Evolutionary conservation across 176 grass and related monocot genomes (phyloP).

Genomic region (Aegilops speltoides): DNA sequence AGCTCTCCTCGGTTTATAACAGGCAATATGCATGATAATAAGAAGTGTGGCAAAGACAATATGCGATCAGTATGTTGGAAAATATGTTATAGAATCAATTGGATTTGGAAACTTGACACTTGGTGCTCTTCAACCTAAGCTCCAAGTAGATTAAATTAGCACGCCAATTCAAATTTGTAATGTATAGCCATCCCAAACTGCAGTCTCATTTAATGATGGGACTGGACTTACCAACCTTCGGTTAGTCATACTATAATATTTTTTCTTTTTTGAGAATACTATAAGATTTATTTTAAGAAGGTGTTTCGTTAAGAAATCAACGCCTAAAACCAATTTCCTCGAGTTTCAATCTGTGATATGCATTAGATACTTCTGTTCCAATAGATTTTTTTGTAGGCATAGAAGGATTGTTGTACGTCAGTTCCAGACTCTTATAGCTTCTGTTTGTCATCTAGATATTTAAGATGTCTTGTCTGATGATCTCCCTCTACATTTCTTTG

Average conservation of each 20-base stretch:
- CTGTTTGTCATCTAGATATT: neutral
- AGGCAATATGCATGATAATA: conserved; percentile 86
- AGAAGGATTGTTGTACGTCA: neutral
- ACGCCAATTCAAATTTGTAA: neutral
- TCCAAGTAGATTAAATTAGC: conserved; percentile 39
- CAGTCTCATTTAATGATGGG: neutral
- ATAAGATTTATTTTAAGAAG: neutral
- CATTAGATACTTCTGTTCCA: neutral
- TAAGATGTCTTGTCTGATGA: neutral
- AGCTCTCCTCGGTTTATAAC: neutral
- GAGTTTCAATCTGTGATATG: neutral
- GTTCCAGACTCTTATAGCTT: neutral
- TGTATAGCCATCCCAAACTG: neutral
- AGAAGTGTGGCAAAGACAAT: conserved; percentile 53
- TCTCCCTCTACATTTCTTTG: neutral
- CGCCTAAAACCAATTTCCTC: neutral
- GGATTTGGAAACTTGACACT: conserved; percentile 69
- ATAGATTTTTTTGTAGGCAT: neutral
- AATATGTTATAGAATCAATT: conserved; percentile 79
- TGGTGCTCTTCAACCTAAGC: conserved; percentile 68
- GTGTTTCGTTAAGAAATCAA: neutral
- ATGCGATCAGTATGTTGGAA: conserved; percentile 78
- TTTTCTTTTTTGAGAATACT: too few species aligned
- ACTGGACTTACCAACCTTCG: neutral
- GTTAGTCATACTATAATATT: neutral